Percentiles rank a stretch among this genome's conserved stretches.
Conservation (phyloP, 2,329 filamentous ascomycete genomes). For the Talaromyces marneffei region DNA sequence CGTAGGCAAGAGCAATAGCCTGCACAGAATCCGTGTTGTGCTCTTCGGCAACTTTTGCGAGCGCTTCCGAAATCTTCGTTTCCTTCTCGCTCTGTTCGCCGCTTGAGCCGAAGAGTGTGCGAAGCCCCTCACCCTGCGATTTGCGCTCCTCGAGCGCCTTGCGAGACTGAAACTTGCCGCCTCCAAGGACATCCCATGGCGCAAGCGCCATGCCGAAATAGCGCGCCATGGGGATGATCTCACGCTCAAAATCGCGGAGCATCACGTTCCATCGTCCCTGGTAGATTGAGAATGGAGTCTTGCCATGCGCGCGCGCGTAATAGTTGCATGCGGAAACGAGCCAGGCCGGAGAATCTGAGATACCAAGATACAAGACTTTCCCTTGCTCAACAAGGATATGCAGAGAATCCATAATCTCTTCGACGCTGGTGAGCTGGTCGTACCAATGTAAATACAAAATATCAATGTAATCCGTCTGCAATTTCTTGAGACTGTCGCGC, state of each 20-base stretch:
- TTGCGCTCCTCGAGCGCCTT: constrained; percentile 43
- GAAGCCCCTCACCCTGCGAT: constrained; percentile 39
- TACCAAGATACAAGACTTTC: constrained; percentile 39
- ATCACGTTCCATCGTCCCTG: constrained; percentile 38
- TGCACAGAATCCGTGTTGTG: constrained; percentile 54
- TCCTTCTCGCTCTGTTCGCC: constrained; percentile 10
- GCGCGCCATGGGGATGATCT: constrained; percentile 38
- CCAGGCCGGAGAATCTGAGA: constrained; percentile 39
- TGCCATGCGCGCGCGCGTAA: constrained; percentile 36
- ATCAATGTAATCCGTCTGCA: constrained; percentile 51
- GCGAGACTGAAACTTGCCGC: constrained; percentile 47
- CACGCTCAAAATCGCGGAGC: constrained; percentile 37
- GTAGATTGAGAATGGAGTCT: constrained; percentile 37
- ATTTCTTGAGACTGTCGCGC: constrained; percentile 41
- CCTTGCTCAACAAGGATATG: constrained; percentile 35
- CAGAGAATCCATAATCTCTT: constrained; percentile 36
- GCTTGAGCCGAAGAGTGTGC: constrained; percentile 22
- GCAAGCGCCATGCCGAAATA: constrained; percentile 44
- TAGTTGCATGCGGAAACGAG: constrained; percentile 36
- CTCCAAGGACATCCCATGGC: constrained; percentile 56
- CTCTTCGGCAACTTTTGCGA: constrained; percentile 55
- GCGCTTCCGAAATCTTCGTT: constrained; percentile 33
- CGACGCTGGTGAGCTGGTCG: constrained; percentile 39
- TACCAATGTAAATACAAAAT: constrained; percentile 54
- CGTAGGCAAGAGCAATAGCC: constrained; percentile 64